Evolutionary conservation across 176 grass and related monocot genomes (phyloP), one percentile per base, ranked within the genome.

Genomic region (Urochloa ruziziensis): DNA sequence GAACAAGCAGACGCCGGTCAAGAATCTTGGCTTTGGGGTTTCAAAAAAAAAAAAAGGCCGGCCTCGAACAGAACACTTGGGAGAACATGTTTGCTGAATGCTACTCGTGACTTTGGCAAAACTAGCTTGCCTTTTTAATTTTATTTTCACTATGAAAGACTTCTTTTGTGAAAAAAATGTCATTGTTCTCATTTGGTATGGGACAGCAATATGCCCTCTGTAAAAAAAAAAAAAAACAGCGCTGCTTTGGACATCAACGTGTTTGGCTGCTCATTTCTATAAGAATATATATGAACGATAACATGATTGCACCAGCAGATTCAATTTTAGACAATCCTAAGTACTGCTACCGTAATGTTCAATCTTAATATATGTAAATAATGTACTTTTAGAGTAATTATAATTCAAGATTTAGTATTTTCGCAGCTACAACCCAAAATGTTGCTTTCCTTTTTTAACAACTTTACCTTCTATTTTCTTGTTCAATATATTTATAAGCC

Each of bases 11-110:
- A 56, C 81, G 35, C 37, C 39, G 68, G 75, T 72, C 75, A 56
- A 84, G 82, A 84, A 85, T 84, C 81, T 61, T 49, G 43, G 49
- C 24, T 25, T 29, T 83, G 33, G 86, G 66, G 67, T 49, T 58
- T 36, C 75, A 73, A 84, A 65, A 67, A 10, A 11, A 49, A 7
- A 28, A 69, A 10, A 25, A 4, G 62, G 77, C 76, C 33, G 32
- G 59, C 60, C 42, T 74, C 67, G 59, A 15, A 67, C 48, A 61
- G 29, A 75, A 57, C 75, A 67, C 14, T 42, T 3, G 67, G 67
- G n/a, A 73, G 46, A 82, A 67, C 32, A 52, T 69, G 83, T 17
- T 84, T 84, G 72, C 73, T 68, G 61, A 63, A 75, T 24, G 48
- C 52, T 24, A 21, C 75, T 77, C 74, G 74, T 75, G 52, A 59